Base-by-base conservation (phyloP, 202 grass and related monocot genomes). In the Carex arenaria region DNA sequence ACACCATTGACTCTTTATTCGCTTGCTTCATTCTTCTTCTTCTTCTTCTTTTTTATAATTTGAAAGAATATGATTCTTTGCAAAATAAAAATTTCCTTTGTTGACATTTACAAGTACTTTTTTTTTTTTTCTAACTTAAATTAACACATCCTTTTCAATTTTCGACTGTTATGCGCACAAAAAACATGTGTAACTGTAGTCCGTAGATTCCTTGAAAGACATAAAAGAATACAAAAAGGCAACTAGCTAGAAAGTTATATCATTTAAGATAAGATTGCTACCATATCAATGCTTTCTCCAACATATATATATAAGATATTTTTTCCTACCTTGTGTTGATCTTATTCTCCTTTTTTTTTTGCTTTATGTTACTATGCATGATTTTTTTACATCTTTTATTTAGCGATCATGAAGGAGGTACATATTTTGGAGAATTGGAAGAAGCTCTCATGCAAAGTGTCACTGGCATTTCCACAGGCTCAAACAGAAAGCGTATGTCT, bases 391-490 rank as follows among this genome's bases (percentile, higher is more conserved):
- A 30, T 57, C 4, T 52, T 73, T 77, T 17, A 38, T 78, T 36
- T 31, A 78, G 73, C 2, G 86, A 97, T 57, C 92, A 93, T 68
- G 94, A 78, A 79, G 92, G 89, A 59, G 85, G 72, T 67, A 20
- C 82, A 84, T 97, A 97, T 63, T 91, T 94, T 82, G 92, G 92
- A 55, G 95, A 88, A 78, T 76, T 97, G 80, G 95, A 94, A 79
- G 90, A 87, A 53, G 95, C 95, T 89, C 88, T 97, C 61, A 90
- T 93, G 86, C 92, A 93, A 74, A 89, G 90, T 84, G 92, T 91
- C 65, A 82, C 79, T 85, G 73, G 87, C 15, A 85, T 91, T 49
- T 84, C 88, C 81, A 79, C 56, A 72, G 79, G 87, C 14, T 87
- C 76, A 60, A 89, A 85, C 80, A 28, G 89, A 94, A 91, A 66